Conservation (phyloP, 2,329 filamentous ascomycete species). For the Pseudogymnoascus sp. region DNA sequence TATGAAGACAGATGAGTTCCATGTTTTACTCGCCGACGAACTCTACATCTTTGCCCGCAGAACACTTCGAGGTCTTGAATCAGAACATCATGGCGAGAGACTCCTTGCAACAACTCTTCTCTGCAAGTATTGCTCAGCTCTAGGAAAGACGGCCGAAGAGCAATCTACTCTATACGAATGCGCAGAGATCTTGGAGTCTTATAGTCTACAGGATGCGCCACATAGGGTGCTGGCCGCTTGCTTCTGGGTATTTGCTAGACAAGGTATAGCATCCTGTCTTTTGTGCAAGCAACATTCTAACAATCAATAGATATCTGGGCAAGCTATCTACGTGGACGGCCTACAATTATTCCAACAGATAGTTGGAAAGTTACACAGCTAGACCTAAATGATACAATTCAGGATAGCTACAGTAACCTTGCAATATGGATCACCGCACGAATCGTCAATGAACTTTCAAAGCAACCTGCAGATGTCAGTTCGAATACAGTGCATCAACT, state of each 20-base stretch:
- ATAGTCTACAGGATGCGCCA: neutral
- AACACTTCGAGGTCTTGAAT: neutral
- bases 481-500: neutral
- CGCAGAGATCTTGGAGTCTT: neutral
- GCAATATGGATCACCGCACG: conserved; percentile 9
- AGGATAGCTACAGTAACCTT: conserved; percentile 8
- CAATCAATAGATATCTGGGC: conserved; percentile 6
- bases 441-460: conserved; percentile 9
- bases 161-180: neutral
- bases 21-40: neutral
- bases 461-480: neutral
- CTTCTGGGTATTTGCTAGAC: conserved; percentile 10
- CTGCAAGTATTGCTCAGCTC: neutral
- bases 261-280: neutral
- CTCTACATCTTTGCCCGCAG: neutral
- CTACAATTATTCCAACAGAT: neutral
- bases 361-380: neutral
- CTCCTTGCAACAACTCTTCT: neutral
- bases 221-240: neutral
- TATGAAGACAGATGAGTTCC: neutral
- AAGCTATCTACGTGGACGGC: neutral
- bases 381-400: neutral
- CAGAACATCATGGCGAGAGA: neutral
- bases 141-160: neutral
- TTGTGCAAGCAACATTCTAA: neutral